A percentile compares a stretch with the other conserved stretches of the same genome.
Conservation (phyloP, 768 basidiomycete species). For the Roridomyces roridus region DNA sequence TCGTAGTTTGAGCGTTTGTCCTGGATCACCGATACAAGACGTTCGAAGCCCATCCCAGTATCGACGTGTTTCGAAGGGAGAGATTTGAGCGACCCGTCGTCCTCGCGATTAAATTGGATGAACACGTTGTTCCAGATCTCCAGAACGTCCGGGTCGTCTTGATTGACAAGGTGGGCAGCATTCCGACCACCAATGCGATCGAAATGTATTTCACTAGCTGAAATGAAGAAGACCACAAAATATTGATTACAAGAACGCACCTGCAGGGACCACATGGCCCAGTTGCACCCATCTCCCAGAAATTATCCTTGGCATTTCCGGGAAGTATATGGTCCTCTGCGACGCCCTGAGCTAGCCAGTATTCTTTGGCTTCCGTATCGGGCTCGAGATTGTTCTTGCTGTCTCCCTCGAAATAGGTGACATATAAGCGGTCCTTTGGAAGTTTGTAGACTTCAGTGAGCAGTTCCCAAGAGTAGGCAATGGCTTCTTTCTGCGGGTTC, state of each 20-base stretch:
- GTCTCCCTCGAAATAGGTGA: slow-evolving; percentile 98
- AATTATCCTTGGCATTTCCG: slow-evolving; percentile 96
- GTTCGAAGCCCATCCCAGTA: slow-evolving; percentile 99
- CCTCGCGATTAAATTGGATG: slow-evolving; percentile 97
- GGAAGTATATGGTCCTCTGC: slow-evolving; percentile 90
- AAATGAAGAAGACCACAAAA: background rate
- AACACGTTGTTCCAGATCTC: slow-evolving; percentile 99
- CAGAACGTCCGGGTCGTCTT: slow-evolving; percentile 95
- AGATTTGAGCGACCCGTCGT: slow-evolving; percentile 76
- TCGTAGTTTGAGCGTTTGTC: slow-evolving; percentile 96
- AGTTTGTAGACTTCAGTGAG: slow-evolving; percentile 89
- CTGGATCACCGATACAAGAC: slow-evolving; percentile 93
- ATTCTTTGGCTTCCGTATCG: slow-evolving; percentile 86
- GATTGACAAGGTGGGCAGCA: slow-evolving; percentile 90
- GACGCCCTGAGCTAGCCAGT: slow-evolving; percentile 90
- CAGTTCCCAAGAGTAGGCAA: slow-evolving; percentile 92
- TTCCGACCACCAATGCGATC: slow-evolving; percentile 98
- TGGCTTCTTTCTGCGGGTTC: slow-evolving; percentile 81
- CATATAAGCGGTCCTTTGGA: slow-evolving; percentile 90
- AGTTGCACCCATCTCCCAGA: slow-evolving; percentile 99
- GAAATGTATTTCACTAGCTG: slow-evolving; percentile 87
- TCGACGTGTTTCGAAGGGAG: slow-evolving; percentile 96
- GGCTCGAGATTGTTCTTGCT: slow-evolving; percentile 82
- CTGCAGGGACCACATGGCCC: slow-evolving; percentile 98
- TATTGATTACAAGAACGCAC: slow-evolving; percentile 39